These are phyloP conservation scores for Hypholoma sublateritium DNA, from an alignment of 768 basidiomycete species.

Conservation along the genomic window DNA sequence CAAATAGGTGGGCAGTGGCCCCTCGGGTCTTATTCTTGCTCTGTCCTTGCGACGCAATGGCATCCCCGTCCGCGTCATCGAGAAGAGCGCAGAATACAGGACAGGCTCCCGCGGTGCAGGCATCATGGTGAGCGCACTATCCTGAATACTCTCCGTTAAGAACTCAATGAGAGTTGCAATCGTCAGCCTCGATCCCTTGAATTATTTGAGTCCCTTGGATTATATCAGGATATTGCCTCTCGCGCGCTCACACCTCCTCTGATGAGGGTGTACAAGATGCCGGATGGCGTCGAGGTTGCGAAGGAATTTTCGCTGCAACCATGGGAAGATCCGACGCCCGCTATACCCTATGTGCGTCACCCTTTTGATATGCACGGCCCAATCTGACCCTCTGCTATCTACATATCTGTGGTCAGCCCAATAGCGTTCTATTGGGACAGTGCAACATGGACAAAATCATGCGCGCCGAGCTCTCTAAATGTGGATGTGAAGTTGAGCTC, in stretches of 20 bases:
- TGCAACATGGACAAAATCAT: slow-evolving; percentile 34
- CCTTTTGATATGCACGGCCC: background rate
- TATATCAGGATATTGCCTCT: slow-evolving; percentile 31
- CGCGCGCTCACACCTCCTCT: slow-evolving; percentile 18
- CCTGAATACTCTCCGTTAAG: background rate
- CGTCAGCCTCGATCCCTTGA: slow-evolving; percentile 44
- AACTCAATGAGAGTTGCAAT: background rate
- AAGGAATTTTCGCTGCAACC: slow-evolving; percentile 29
- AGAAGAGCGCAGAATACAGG: slow-evolving; percentile 34
- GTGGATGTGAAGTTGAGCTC: slow-evolving; percentile 37
- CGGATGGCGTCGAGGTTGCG: slow-evolving; percentile 24
- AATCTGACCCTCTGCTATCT: background rate
- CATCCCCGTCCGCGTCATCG: slow-evolving; percentile 51
- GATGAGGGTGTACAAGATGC: slow-evolving; percentile 32
- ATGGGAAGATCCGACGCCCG: slow-evolving; percentile 24
- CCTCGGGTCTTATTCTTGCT: slow-evolving; percentile 42
- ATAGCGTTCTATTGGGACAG: slow-evolving; percentile 25
- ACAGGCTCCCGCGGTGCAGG: slow-evolving; percentile 37
- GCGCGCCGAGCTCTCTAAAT: slow-evolving; percentile 29
- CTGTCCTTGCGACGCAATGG: slow-evolving; percentile 41
- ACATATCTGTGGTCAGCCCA: background rate
- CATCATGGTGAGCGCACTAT: slow-evolving; percentile 25
- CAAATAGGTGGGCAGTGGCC: slow-evolving; percentile 42
- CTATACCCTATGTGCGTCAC: slow-evolving; percentile 27
- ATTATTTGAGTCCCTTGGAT: slow-evolving; percentile 36